These are phyloP conservation scores for Cucumis cinereus DNA, from an alignment of 306 rosid species.

Conservation along the genomic window DNA sequence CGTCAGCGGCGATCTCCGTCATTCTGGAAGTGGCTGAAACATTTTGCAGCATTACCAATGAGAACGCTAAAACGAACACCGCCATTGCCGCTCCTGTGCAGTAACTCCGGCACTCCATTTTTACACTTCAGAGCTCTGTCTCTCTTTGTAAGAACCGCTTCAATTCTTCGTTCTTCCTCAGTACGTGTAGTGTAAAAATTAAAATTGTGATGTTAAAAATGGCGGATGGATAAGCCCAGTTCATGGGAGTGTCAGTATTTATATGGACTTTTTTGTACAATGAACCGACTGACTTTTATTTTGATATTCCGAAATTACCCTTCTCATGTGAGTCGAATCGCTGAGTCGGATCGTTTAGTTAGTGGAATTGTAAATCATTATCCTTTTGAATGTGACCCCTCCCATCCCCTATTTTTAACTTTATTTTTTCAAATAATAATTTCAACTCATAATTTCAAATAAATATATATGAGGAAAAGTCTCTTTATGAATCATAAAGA, in stretches of 20 bases:
- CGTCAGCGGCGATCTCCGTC: conserved; percentile 3
- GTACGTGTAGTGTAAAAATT: neutral
- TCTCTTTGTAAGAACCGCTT: neutral
- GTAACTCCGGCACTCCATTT: neutral
- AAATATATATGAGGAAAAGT: no score
- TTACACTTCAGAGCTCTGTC: neutral
- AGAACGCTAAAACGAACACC: conserved; percentile 3
- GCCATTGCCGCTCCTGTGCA: conserved; percentile 4
- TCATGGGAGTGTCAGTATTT: neutral
- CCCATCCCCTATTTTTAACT: no score
- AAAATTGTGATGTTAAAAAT: neutral
- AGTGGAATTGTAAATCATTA: neutral
- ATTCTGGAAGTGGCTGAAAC: conserved; percentile 24
- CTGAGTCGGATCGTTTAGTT: neutral
- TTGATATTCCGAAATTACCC: neutral
- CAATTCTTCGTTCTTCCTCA: neutral
- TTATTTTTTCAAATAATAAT: no score
- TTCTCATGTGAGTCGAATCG: neutral
- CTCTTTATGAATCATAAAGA: no score
- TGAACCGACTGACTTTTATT: neutral
- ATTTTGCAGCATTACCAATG: neutral
- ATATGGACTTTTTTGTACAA: neutral
- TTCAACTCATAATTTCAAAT: neutral
- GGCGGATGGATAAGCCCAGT: neutral
- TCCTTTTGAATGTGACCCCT: neutral